Base-by-base conservation (phyloP, 345 rosid genomes). In the Arabis hirsuta region DNA sequence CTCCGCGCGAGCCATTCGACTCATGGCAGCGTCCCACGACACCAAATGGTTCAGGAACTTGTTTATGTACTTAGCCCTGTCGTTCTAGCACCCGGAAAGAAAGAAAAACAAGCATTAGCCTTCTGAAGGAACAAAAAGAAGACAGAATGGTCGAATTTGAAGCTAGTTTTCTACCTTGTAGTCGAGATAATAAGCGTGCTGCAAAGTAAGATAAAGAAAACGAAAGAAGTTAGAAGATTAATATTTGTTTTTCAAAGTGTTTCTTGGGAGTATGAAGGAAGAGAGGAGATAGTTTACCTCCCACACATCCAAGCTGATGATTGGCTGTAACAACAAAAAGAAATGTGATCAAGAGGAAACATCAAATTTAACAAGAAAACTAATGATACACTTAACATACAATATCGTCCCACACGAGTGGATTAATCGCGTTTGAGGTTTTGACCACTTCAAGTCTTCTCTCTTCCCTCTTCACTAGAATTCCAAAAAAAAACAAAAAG, bases 131-230 rank as follows among this genome's bases (percentile, higher is more conserved):
- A 61, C 36, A 26, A 14, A 26, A 24, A 56, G 42, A 48, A 44
- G 62, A 4, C 0, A 1, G n/a, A 27, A 39, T 7, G 0, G 4
- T 34, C 6, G 4, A 26, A 26, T 43, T 0, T 10, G 43, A 71
- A 39, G 38, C 71, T 65, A 50, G 62, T 19, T 45, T 45, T 65
- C 26, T 85, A 91, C 98, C 96, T 87, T 94, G 80, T 85, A 85
- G 81, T 94, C 98, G 60, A 84, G 77, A 83, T 94, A 94, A 82
- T 94, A 94, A 72, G 97, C 83, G 77, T 94, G 98, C 98, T 94
- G 92, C 83, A 82, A 78, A 5, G 41, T 48, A 42, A 57, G 19
- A 73, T 20, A 58, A 2, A 50, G 24, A 70, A 55, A 44, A 59
- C 44, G 4, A 11, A 16, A 43, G 52, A 52, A 54, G 52, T 71